A percentile compares a stretch with the other conserved stretches of the same genome.
These are phyloP conservation scores for Aspergillus sergii DNA, from an alignment of 2,329 filamentous ascomycete species.

Conservation along the genomic window DNA sequence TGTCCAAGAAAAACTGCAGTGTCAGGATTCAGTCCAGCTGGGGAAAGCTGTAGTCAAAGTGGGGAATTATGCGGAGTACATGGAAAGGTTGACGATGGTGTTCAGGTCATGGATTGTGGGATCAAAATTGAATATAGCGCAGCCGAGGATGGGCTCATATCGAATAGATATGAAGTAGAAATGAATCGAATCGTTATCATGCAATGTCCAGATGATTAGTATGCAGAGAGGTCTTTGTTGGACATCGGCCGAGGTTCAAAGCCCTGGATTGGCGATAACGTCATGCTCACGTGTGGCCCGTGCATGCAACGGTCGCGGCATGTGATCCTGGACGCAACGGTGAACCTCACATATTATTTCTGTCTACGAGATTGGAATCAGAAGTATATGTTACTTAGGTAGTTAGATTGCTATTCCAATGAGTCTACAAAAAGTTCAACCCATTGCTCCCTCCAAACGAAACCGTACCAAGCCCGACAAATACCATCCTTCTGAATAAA, in stretches of 20 bases:
- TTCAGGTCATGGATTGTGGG: neutral
- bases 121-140: neutral
- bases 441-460: neutral
- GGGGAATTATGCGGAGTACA: slow-evolving; percentile 2
- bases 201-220: slow-evolving; percentile 6
- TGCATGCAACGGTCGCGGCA: slow-evolving; percentile 10
- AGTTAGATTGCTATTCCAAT: slow-evolving; percentile 1
- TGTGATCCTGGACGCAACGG: slow-evolving; percentile 5
- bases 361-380: neutral
- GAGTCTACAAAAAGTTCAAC: slow-evolving; percentile 1
- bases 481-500: slow-evolving; percentile 7
- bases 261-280: slow-evolving; percentile 8
- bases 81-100: neutral
- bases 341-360: neutral
- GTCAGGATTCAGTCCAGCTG: neutral
- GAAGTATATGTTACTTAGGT: neutral
- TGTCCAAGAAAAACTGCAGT: neutral
- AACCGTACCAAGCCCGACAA: neutral
- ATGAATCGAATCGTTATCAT: neutral
- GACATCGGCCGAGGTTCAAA: slow-evolving; percentile 9
- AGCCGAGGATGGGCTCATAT: neutral
- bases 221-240: neutral
- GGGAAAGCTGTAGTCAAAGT: neutral
- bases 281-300: slow-evolving; percentile 13
- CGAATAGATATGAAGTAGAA: neutral